A percentile compares a stretch with the other conserved stretches of the same genome.
These are phyloP conservation scores for Stephania cephalantha DNA, from an alignment of 164 flowering plant genomes.

Conservation along the genomic window DNA sequence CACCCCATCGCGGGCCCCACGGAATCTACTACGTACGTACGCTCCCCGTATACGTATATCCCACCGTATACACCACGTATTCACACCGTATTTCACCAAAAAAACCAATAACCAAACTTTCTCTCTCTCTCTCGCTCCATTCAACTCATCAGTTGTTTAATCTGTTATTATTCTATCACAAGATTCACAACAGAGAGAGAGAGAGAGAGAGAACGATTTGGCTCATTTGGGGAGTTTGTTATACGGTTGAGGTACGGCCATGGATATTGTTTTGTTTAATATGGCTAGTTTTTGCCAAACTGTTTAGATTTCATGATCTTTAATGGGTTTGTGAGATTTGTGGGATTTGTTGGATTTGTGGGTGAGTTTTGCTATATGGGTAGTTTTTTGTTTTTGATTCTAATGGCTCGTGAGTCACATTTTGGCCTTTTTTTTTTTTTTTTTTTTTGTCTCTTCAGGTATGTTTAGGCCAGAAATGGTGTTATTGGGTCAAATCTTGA, in stretches of 20 bases:
- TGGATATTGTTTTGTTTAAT: neutral
- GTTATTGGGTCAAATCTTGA: conserved; percentile 26
- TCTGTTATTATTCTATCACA: too few relatives aligned
- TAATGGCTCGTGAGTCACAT: neutral
- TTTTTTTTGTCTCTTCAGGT: conserved; percentile 21
- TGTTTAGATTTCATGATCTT: neutral
- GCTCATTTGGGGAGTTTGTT: neutral
- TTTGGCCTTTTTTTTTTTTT: neutral
- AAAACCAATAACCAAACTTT: neutral
- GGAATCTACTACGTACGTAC: conserved; percentile 8
- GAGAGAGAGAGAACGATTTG: neutral
- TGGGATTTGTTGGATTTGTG: neutral
- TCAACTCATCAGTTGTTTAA: too few relatives aligned
- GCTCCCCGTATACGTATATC: neutral
- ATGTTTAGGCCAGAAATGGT: conserved; percentile 8
- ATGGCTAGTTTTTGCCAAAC: neutral
- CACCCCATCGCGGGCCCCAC: neutral
- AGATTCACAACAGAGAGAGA: neutral
- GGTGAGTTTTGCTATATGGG: neutral
- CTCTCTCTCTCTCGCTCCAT: too few relatives aligned
- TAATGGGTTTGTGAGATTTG: too few relatives aligned
- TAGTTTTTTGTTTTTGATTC: neutral
- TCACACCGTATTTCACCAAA: neutral
- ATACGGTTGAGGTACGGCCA: neutral
- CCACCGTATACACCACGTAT: neutral